Evolutionary conservation across 108 stramenopile genomes (phyloP).

Genomic region (Hondaea fermentalgiana): DNA sequence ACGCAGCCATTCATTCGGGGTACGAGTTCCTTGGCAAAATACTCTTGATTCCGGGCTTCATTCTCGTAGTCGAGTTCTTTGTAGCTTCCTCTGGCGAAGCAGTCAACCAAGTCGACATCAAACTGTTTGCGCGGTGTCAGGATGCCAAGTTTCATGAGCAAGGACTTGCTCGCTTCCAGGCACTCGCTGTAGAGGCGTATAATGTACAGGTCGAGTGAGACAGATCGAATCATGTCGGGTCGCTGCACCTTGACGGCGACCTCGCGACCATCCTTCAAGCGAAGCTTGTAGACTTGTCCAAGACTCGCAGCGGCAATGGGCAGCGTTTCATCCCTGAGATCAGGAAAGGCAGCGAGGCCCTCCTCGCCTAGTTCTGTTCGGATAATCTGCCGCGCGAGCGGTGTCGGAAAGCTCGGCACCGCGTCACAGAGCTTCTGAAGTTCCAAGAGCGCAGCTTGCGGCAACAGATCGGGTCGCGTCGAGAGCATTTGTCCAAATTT

Average conservation of each 20-base stretch:
- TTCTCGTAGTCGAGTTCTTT: conserved; percentile 51
- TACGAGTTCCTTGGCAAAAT: conserved; percentile 47
- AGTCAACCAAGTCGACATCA: conserved; percentile 10
- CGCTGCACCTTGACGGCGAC: conserved; percentile 84
- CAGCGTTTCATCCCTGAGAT: neutral
- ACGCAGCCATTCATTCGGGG: conserved; percentile 53
- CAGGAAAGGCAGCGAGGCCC: conserved; percentile 20
- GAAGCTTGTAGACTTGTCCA: conserved; percentile 75
- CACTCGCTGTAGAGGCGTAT: conserved; percentile 72
- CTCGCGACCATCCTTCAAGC: conserved; percentile 56
- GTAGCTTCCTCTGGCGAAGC: conserved; percentile 14
- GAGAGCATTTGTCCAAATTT: conserved; percentile 80
- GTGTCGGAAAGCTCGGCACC: conserved; percentile 71
- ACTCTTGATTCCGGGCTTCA: conserved; percentile 67
- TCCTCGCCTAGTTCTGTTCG: conserved; percentile 45
- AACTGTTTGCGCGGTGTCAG: conserved; percentile 11
- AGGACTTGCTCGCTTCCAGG: conserved; percentile 68
- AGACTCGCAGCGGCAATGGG: conserved; percentile 71
- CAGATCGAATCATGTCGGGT: conserved; percentile 60
- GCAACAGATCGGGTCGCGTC: conserved; percentile 83
- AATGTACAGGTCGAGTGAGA: conserved; percentile 69
- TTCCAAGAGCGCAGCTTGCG: conserved; percentile 69
- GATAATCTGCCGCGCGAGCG: conserved; percentile 60
- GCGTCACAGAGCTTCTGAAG: conserved; percentile 82
- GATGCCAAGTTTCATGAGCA: conserved; percentile 16